Evolutionary conservation across 2,329 filamentous ascomycete genomes (phyloP), one percentile per base, ranked within the genome.

Genomic region (Nemania sp.): DNA sequence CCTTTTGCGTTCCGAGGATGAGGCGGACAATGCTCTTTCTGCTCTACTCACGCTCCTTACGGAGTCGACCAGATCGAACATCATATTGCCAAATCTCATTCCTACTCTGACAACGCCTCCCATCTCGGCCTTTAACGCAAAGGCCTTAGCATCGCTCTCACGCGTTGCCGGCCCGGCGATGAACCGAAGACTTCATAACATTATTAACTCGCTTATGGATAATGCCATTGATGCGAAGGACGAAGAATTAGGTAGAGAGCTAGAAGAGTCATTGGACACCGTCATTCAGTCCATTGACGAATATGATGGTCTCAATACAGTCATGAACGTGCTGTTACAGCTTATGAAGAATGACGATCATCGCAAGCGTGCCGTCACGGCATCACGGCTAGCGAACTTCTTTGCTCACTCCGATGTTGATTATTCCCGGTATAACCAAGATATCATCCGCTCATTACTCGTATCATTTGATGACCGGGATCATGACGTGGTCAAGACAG

Each of bases 321-420:
- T 91, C 62, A 98, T 99, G 92, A 97, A 91, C 70, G 91, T 95
- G 39, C 89, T 99, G 79, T 80, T 98, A 47, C 83, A 88, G 58
- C 83, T 98, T 59, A 84, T 92, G 69, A 98, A 98, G 78, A 89
- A 98, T 70, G 92, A 97, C 37, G 94, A 99, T 72, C 92, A 99
- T 75, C 86, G 83, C 60, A 90, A 89, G 76, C 88, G 96, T 67
- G 87, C 91, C 34, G 85, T 86, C 54, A 92, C 92, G 10, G 91
- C 91, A 49, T 80, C 83, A 45, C 93, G 96, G 71, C 80, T 99
- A 59, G 88, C 90, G 62, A 91, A 86, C 63, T 99, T 98, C 84
- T 98, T 98, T 73, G 80, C 87, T 0, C 82, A 86, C 53, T 84
- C 91, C 9, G 86, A 90, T 21, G 84, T 97, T 29, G 95, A 99